A percentile compares a stretch with the other conserved stretches of the same genome.
Conservation (phyloP, 441 rosid species). For the Aleurites moluccanus region DNA sequence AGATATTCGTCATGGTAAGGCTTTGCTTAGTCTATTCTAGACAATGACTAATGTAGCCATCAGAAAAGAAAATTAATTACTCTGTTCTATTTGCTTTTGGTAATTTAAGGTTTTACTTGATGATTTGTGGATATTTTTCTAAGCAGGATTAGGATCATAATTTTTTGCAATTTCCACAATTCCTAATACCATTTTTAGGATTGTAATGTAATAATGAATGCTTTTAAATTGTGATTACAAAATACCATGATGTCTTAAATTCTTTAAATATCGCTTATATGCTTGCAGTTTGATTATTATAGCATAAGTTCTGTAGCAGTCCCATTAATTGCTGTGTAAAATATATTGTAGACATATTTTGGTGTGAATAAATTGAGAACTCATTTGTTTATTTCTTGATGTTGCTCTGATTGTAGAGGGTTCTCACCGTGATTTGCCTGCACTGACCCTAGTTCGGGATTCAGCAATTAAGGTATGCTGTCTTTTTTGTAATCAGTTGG, state of each 20-base stretch:
- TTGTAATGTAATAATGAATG: neutral
- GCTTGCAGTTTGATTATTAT: neutral
- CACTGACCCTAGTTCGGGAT: constrained; percentile 70
- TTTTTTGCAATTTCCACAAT: neutral
- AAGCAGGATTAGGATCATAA: neutral
- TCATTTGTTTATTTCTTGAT: constrained; percentile 20
- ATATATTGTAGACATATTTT: neutral
- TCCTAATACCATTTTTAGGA: neutral
- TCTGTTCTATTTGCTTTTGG: neutral
- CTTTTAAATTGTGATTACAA: neutral
- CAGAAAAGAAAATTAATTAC: neutral
- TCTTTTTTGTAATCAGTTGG: constrained; percentile 10
- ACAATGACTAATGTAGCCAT: neutral
- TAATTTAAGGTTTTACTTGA: neutral
- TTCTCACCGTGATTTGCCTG: constrained; percentile 87
- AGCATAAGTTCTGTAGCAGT: neutral
- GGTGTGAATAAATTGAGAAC: constrained; percentile 11
- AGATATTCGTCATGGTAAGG: constrained; percentile 94
- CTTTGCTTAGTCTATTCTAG: neutral
- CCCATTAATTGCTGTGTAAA: neutral
- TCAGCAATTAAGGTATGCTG: constrained; percentile 64
- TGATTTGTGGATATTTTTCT: neutral
- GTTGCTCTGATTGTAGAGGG: constrained; percentile 56
- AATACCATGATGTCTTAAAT: neutral
- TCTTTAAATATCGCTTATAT: constrained; percentile 2